These are phyloP conservation scores for Neoascochyta sp. DNA, from an alignment of 2,329 filamentous ascomycete genomes.

Conservation along the genomic window DNA sequence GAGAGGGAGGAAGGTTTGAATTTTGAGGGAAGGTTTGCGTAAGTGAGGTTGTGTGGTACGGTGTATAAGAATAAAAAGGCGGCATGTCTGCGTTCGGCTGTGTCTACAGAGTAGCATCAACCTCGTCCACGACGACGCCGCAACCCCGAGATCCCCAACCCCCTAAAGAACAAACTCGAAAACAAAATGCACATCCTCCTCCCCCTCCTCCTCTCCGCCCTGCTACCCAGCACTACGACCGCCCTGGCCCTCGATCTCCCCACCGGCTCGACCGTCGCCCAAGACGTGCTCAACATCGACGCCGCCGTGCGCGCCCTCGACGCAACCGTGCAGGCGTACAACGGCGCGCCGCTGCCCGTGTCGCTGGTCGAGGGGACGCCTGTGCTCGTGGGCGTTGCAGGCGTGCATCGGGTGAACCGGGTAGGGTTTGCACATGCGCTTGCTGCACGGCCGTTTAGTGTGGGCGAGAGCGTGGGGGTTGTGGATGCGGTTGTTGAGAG, in stretches of 20 bases:
- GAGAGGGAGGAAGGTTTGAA: too few relatives aligned
- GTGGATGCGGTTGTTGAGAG: constrained; percentile 10
- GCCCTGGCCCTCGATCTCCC: constrained; percentile 5
- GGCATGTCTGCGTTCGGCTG: too few relatives aligned
- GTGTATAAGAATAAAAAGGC: too few relatives aligned
- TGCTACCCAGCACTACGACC: constrained; percentile 2
- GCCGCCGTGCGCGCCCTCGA: constrained; percentile 13
- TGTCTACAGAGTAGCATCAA: too few relatives aligned
- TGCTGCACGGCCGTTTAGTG: constrained; percentile 7
- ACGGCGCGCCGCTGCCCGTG: constrained; percentile 5
- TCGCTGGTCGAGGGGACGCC: constrained; percentile 13
- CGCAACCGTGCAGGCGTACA: constrained; percentile 4
- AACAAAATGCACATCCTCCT: too few relatives aligned
- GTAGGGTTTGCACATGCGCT: constrained; percentile 13
- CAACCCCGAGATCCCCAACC: too few relatives aligned
- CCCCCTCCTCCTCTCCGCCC: constrained; percentile 1
- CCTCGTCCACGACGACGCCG: too few relatives aligned
- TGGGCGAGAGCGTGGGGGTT: constrained; percentile 5
- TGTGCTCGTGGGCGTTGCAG: constrained; percentile 12
- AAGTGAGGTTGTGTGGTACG: too few relatives aligned
- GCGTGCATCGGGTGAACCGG: constrained; percentile 17
- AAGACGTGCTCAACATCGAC: constrained; percentile 17
- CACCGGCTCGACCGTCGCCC: constrained; percentile 10
- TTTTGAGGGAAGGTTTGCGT: too few relatives aligned
- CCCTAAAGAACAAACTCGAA: too few relatives aligned